Evolutionary conservation across 208 protist species (phyloP), one percentile per base, ranked within the genome.

Genomic region (Leishmania arabica): DNA sequence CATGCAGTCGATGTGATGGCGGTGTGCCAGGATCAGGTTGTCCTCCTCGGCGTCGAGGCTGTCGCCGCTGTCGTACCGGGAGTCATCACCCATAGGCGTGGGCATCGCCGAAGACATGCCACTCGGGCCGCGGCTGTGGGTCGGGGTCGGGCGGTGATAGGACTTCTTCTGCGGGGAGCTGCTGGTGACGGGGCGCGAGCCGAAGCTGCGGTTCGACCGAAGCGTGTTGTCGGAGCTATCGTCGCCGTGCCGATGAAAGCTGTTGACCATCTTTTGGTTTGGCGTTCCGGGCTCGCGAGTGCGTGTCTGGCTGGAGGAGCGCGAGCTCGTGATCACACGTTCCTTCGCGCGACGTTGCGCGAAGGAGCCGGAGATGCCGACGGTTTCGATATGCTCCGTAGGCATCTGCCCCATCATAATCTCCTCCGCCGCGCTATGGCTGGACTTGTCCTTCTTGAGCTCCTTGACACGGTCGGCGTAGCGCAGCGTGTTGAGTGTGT

Each of bases 351-450:
- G 92, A 37, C 95, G 89, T 82, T 95, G 91, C 31, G 92, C 92
- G 84, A 97, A 96, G 51, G 84, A 91, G 60, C 91, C 88, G 64
- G 84, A 87, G 62, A 95, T 80, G 27, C 93, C 93, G 51, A 97
- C 87, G 34, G 91, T 96, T 78, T 96, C 93, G 60, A 97, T 86
- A 77, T 95, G 89, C 80, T 97, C 93, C 34, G 92, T 96, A 21
- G 93, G 93, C 91, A 98, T 95, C 79, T 96, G 91, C 1, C 96
- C 96, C 89, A 98, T 98, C 96, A 98, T 98, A 71, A 97, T 97
- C 84, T 97, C 95, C 84, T 97, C 91, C 54, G 94, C 95, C 2
- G 92, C 89, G 66, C 86, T 90, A 66, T 89, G 90, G 72, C 77
- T 87, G 1, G 91, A 94, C 77, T 93, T 95, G 82, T 97, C 93